Conservation (phyloP, 306 rosid species). For the Alnus glutinosa region DNA sequence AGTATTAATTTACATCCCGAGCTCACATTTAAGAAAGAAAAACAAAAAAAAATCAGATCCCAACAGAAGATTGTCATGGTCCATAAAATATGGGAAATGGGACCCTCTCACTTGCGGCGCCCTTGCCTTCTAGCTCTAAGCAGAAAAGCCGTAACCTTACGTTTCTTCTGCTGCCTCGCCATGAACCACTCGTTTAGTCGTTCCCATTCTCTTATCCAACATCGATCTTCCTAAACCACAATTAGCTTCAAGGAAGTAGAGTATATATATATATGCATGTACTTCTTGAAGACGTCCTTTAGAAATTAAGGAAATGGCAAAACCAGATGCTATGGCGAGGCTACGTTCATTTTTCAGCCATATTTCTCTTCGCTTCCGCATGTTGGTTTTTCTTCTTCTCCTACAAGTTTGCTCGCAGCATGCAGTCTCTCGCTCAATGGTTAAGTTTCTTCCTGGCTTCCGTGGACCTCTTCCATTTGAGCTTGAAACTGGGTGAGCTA, state of each 20-base stretch:
- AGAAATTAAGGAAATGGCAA: background rate
- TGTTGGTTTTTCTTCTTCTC: conserved; percentile 19
- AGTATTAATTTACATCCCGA: background rate
- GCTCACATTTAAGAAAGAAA: too few species aligned
- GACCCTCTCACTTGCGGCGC: too few species aligned
- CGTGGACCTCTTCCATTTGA: conserved; percentile 63
- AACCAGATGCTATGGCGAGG: background rate
- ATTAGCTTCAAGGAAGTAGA: background rate
- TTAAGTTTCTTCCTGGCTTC: conserved; percentile 66
- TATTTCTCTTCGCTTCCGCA: background rate
- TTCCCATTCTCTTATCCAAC: background rate
- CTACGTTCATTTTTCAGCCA: background rate
- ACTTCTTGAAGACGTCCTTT: background rate
- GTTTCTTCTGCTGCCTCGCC: background rate
- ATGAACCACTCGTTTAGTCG: background rate
- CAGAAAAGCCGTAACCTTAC: background rate
- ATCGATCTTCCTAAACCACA: background rate
- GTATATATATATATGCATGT: background rate
- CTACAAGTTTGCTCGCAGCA: conserved; percentile 9
- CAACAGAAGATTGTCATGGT: too few species aligned
- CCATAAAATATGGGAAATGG: too few species aligned
- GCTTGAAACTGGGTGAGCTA: conserved; percentile 62
- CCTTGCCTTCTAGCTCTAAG: background rate
- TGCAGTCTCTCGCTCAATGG: conserved; percentile 24
- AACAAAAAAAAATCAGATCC: too few species aligned